These are phyloP conservation scores for Aureobasidium sp. DNA, from an alignment of 2,329 filamentous ascomycete genomes.

Conservation along the genomic window DNA sequence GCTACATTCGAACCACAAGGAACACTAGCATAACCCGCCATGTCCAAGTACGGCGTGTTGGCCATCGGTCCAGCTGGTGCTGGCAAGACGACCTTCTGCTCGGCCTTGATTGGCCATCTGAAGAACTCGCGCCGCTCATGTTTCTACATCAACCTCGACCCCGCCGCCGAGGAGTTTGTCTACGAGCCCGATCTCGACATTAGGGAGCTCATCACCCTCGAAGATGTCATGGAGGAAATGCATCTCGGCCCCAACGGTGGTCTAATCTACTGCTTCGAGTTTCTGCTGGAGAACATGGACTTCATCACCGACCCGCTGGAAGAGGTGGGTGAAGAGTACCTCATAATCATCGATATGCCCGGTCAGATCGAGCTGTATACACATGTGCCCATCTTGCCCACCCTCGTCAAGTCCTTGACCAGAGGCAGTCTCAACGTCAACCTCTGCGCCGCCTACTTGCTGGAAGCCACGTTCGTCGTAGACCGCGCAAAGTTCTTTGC, in stretches of 20 bases:
- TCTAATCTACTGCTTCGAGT: constrained; percentile 94
- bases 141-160: constrained; percentile 98
- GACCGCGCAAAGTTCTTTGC: constrained; percentile 97
- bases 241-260: constrained; percentile 85
- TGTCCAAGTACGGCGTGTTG: constrained; percentile 76
- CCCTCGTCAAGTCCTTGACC: constrained; percentile 72
- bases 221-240: constrained; percentile 96
- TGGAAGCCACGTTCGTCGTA: constrained; percentile 91
- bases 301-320: constrained; percentile 82
- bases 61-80: constrained; percentile 95
- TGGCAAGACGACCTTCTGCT: constrained; percentile 95
- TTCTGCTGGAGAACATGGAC: constrained; percentile 87
- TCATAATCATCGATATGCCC: constrained; percentile 98
- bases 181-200: constrained; percentile 92
- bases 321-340: constrained; percentile 81
- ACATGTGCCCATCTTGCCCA: constrained; percentile 85
- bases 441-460: constrained; percentile 85
- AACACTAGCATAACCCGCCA: constrained; percentile 69
- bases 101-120: constrained; percentile 84
- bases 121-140: constrained; percentile 84
- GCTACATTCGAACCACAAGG: constrained; percentile 44
- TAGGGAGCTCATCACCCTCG: constrained; percentile 84
- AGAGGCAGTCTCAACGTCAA: constrained; percentile 79
- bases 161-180: constrained; percentile 84
- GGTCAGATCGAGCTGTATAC: constrained; percentile 98